Evolutionary conservation across 495 filamentous ascomycete species (phyloP).

Genomic region (Penicillium subrubescens): DNA sequence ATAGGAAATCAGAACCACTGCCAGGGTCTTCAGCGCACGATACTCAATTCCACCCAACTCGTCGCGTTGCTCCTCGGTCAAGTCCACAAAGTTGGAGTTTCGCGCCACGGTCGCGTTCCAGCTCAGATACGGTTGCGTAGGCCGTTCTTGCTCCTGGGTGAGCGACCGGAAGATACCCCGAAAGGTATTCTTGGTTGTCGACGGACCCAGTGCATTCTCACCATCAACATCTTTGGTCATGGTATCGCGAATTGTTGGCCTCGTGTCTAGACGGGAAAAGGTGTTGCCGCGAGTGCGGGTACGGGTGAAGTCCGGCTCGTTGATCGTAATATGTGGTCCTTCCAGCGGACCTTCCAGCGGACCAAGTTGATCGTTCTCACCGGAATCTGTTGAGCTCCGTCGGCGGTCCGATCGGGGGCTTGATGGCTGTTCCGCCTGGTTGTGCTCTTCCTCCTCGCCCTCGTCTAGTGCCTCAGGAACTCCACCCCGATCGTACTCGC

Average conservation of each 20-base stretch:
- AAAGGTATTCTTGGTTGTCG: conserved; percentile 38
- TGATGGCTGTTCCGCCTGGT: conserved; percentile 17
- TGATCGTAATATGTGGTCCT: conserved; percentile 62
- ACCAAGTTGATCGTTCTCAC: conserved; percentile 28
- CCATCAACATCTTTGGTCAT: conserved; percentile 33
- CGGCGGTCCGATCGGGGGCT: conserved; percentile 13
- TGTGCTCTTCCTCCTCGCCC: conserved; percentile 39
- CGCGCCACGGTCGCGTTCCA: conserved; percentile 90
- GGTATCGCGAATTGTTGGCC: conserved; percentile 39
- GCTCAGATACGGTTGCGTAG: conserved; percentile 82
- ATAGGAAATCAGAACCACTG: conserved; percentile 74
- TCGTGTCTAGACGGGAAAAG: conserved; percentile 44
- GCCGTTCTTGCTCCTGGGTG: conserved; percentile 45
- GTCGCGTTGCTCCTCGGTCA: conserved; percentile 87
- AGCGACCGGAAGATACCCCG: conserved; percentile 40
- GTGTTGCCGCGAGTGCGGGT: conserved; percentile 38
- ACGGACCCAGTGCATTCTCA: conserved; percentile 14
- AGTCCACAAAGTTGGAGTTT: conserved; percentile 87
- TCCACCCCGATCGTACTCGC: conserved; percentile 80
- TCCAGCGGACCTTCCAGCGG: conserved; percentile 43
- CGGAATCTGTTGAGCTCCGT: conserved; percentile 25
- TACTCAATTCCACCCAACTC: conserved; percentile 95
- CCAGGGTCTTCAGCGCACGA: conserved; percentile 81
- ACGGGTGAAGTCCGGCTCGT: conserved; percentile 54
- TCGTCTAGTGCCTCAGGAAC: conserved; percentile 64